A percentile compares a stretch with the other conserved stretches of the same genome.
phyloP scores from a whole-genome alignment of 31 red algal species.

The Endocladia muricata region DNA sequence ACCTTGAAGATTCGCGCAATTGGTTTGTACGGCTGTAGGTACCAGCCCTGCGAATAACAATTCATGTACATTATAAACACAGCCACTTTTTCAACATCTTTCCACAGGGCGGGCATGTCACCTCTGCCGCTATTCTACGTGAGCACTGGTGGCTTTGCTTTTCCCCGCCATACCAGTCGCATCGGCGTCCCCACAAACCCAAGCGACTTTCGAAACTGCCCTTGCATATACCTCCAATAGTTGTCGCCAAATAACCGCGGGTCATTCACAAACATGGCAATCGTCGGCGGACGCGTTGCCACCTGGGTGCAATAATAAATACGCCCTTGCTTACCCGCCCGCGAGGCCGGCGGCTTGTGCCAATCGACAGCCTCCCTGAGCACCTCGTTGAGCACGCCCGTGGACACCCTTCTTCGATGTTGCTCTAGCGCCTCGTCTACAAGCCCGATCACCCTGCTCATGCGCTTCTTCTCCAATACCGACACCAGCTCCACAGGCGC shows the following conservation, averaged over 20 bases:
- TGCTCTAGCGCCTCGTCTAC: conserved; percentile 83
- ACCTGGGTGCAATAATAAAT: conserved; percentile 98
- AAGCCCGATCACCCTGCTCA: conserved; percentile 33
- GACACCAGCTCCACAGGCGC: conserved; percentile 74
- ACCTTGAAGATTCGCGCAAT: too few relatives aligned
- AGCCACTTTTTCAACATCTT: too few relatives aligned
- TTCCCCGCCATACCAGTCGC: conserved; percentile 86
- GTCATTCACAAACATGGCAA: conserved; percentile 95
- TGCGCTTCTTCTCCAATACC: conserved; percentile 69
- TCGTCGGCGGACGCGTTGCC: conserved; percentile 74
- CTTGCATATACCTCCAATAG: conserved; percentile 78
- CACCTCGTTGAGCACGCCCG: conserved; percentile 89
- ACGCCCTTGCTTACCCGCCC: conserved; percentile 72
- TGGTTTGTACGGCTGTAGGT: too few relatives aligned
- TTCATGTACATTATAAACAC: too few relatives aligned
- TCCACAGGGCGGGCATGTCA: too few relatives aligned
- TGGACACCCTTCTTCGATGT: conserved; percentile 79
- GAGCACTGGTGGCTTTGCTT: conserved; percentile 41
- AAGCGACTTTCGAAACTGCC: conserved; percentile 77
- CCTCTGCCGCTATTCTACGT: neutral
- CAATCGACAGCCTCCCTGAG: conserved; percentile 82
- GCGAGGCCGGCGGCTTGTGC: conserved; percentile 79
- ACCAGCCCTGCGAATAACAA: too few relatives aligned
- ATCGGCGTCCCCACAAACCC: conserved; percentile 91
- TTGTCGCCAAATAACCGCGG: conserved; percentile 88